These are phyloP conservation scores for Aspergillus jensenii DNA, from an alignment of 2,329 filamentous ascomycete genomes.

Conservation along the genomic window DNA sequence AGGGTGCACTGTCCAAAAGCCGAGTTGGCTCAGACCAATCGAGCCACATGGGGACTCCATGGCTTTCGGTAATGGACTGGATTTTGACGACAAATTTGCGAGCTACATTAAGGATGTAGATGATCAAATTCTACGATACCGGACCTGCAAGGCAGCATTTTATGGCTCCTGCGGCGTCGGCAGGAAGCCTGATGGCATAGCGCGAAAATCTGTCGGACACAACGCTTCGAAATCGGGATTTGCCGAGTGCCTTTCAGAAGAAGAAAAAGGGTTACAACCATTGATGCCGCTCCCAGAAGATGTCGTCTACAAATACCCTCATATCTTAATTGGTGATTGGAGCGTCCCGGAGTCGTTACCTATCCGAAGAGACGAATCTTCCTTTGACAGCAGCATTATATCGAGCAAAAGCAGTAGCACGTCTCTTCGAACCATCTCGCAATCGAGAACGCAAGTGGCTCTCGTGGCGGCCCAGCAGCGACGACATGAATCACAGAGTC, in stretches of 20 bases:
- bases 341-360: slow-evolving; percentile 28
- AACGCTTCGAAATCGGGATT: slow-evolving; percentile 47
- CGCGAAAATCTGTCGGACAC: slow-evolving; percentile 45
- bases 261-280: slow-evolving; percentile 46
- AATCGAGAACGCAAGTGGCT: slow-evolving; percentile 39
- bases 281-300: slow-evolving; percentile 47
- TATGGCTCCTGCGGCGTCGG: slow-evolving; percentile 49
- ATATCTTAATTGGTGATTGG: slow-evolving; percentile 43
- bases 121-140: slow-evolving; percentile 38
- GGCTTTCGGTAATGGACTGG: slow-evolving; percentile 43
- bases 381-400: slow-evolving; percentile 27
- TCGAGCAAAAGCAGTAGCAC: slow-evolving; percentile 29
- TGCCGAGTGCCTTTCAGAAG: slow-evolving; percentile 48
- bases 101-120: slow-evolving; percentile 37
- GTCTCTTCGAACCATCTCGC: slow-evolving; percentile 27
- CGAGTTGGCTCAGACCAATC: slow-evolving; percentile 44
- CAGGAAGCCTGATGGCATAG: slow-evolving; percentile 40
- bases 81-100: slow-evolving; percentile 40
- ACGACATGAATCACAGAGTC: slow-evolving; percentile 43
- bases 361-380: slow-evolving; percentile 25
- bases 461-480: slow-evolving; percentile 42
- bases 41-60: slow-evolving; percentile 49
- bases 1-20: slow-evolving; percentile 38
- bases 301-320: slow-evolving; percentile 47
- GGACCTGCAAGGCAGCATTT: slow-evolving; percentile 42